Conservation (phyloP, 805 yeast genomes). For the Nematodospora valgi region DNA sequence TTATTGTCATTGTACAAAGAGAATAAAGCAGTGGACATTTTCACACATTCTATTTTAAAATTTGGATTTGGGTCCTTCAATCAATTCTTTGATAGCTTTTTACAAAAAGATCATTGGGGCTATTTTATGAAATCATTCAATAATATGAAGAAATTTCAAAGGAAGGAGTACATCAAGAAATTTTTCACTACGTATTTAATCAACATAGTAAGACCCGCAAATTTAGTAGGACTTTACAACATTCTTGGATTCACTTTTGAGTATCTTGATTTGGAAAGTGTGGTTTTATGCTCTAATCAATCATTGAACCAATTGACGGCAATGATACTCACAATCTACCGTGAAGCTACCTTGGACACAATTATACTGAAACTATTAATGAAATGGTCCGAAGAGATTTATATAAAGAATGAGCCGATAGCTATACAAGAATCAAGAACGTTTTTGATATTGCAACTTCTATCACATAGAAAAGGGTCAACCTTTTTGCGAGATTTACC, state of each 20-base stretch:
- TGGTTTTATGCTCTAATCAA: conserved; percentile 17
- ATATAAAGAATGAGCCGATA: conserved; percentile 39
- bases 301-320: conserved; percentile 19
- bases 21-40: conserved; percentile 13
- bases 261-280: conserved; percentile 8
- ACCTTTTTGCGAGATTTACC: conserved; percentile 27
- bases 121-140: conserved; percentile 12
- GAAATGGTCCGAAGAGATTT: conserved; percentile 24
- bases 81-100: conserved; percentile 21
- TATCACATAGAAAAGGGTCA: conserved; percentile 13
- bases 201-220: conserved; percentile 3
- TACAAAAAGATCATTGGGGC: conserved; percentile 18
- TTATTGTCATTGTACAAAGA: conserved; percentile 14
- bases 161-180: conserved; percentile 16
- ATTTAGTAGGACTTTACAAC: conserved; percentile 16
- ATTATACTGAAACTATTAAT: conserved; percentile 9
- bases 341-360: no score
- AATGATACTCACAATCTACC: conserved; percentile 8
- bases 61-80: conserved; percentile 13
- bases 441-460: conserved; percentile 39
- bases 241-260: conserved; percentile 14
- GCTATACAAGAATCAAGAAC: conserved; percentile 48
- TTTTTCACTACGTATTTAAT: conserved; percentile 14
- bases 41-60: conserved; percentile 19
- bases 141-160: conserved; percentile 25